phyloP scores from a whole-genome alignment of 1,284 basidiomycete genomes.

The Mycosarcoma maydis region DNA sequence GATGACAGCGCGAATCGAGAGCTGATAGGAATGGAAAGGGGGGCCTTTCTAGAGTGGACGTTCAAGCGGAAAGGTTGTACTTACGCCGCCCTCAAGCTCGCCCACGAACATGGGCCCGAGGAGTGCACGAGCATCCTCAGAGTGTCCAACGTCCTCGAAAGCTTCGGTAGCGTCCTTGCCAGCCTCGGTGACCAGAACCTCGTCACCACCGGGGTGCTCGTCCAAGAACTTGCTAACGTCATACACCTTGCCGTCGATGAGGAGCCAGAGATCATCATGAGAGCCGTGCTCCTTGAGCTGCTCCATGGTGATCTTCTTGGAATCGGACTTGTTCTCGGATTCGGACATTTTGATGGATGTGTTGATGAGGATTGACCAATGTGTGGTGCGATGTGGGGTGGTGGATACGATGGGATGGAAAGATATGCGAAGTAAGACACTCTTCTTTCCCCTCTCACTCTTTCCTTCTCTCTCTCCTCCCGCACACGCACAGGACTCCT shows the following conservation, averaged over 20 bases:
- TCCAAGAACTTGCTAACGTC: constrained; percentile 93
- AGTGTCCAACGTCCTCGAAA: constrained; percentile 99
- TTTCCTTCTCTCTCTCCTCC: not conserved
- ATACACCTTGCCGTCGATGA: constrained; percentile 75
- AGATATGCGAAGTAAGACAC: not conserved
- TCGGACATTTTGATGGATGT: constrained; percentile 9
- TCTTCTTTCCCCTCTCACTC: not conserved
- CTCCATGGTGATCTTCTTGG: constrained; percentile 62
- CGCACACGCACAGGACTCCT: not conserved
- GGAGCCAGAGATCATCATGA: constrained; percentile 64
- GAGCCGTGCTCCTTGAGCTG: constrained; percentile 61
- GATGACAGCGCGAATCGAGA: too few relatives aligned
- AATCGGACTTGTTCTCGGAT: constrained; percentile 31
- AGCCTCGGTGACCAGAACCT: constrained; percentile 91
- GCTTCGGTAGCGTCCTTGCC: constrained; percentile 97
- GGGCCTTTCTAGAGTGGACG: not conserved
- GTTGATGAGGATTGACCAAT: not conserved
- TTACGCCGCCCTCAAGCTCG: constrained; percentile 70
- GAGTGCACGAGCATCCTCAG: constrained; percentile 93
- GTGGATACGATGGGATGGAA: not conserved
- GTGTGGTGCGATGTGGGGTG: not conserved
- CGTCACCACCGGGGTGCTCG: constrained; percentile 97
- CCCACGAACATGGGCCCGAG: constrained; percentile 72
- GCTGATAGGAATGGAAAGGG: too few relatives aligned
- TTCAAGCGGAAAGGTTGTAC: constrained; percentile 18